These are phyloP conservation scores for Crithidia fasciculata DNA, from an alignment of 208 protist species.

Conservation along the genomic window DNA sequence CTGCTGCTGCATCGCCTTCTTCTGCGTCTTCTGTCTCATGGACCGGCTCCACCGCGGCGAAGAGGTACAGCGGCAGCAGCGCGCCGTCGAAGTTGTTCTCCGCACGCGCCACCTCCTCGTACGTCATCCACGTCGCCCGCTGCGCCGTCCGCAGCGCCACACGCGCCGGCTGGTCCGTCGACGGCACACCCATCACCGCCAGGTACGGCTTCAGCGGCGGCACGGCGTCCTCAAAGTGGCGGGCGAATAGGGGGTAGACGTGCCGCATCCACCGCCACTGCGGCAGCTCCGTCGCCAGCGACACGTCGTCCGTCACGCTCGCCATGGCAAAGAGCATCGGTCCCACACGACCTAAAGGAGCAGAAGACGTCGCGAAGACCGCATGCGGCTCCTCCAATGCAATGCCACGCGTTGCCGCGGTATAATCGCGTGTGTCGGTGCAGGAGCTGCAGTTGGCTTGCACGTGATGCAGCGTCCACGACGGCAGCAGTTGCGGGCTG, in stretches of 20 bases:
- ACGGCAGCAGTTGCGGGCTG: conserved; percentile 13
- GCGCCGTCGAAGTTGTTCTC: not conserved
- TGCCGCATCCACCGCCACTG: conserved; percentile 24
- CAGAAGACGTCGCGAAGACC: conserved; percentile 6
- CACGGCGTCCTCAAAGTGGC: not conserved
- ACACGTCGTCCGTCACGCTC: conserved; percentile 28
- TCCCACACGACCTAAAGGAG: conserved; percentile 23
- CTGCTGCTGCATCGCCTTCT: not conserved
- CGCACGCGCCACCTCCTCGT: not conserved
- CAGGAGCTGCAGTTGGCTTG: not conserved
- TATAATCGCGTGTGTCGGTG: not conserved
- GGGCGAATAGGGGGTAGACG: not conserved
- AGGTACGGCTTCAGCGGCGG: conserved; percentile 9
- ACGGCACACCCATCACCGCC: conserved; percentile 11
- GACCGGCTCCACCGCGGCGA: not conserved
- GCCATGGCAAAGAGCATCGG: conserved; percentile 29
- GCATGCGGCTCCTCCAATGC: not conserved
- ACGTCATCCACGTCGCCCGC: conserved; percentile 1
- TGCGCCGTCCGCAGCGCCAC: not conserved
- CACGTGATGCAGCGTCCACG: conserved; percentile 15
- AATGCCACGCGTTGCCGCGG: not conserved
- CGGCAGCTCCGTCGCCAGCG: conserved; percentile 9
- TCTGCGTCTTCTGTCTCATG: not conserved
- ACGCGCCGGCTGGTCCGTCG: not conserved
- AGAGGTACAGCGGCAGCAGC: conserved; percentile 13